These are phyloP conservation scores for Setaria italica DNA, from an alignment of 202 grass and related monocot species.

Conservation along the genomic window DNA sequence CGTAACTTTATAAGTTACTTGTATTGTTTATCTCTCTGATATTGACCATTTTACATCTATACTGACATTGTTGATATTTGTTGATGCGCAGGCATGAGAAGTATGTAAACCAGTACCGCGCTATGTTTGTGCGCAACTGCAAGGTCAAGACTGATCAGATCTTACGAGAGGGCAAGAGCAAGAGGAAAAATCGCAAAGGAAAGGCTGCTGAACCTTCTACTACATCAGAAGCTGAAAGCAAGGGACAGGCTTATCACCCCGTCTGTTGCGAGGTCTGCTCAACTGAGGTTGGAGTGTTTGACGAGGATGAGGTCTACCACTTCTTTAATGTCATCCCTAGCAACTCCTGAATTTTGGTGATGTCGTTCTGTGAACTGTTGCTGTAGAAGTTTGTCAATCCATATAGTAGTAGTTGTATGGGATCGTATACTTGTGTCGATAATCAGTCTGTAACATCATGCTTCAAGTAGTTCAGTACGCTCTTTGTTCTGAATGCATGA, in stretches of 20 bases:
- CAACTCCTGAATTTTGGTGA: constrained; percentile 50
- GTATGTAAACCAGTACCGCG: constrained; percentile 90
- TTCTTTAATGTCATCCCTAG: constrained; percentile 96
- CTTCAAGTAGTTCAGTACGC: not conserved
- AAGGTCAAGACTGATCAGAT: constrained; percentile 84
- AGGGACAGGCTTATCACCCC: constrained; percentile 57
- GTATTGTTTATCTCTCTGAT: too few relatives aligned
- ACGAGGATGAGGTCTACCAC: constrained; percentile 93
- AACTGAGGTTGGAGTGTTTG: constrained; percentile 84
- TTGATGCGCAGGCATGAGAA: constrained; percentile 77
- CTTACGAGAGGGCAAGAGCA: constrained; percentile 63
- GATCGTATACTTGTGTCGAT: not conserved
- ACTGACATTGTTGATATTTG: not conserved
- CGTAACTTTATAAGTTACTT: too few relatives aligned
- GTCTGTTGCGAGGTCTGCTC: constrained; percentile 93
- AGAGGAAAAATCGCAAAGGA: constrained; percentile 59
- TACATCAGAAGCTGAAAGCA: constrained; percentile 38
- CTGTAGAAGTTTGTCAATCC: not conserved
- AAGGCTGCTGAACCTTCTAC: constrained; percentile 36
- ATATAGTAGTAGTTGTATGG: not conserved
- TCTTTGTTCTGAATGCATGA: not conserved
- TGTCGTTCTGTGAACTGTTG: not conserved
- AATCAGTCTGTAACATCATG: not conserved
- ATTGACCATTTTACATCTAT: not conserved
- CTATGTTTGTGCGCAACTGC: constrained; percentile 90